phyloP scores from a whole-genome alignment of 257 asterid species.

The Solanum sitiens region DNA sequence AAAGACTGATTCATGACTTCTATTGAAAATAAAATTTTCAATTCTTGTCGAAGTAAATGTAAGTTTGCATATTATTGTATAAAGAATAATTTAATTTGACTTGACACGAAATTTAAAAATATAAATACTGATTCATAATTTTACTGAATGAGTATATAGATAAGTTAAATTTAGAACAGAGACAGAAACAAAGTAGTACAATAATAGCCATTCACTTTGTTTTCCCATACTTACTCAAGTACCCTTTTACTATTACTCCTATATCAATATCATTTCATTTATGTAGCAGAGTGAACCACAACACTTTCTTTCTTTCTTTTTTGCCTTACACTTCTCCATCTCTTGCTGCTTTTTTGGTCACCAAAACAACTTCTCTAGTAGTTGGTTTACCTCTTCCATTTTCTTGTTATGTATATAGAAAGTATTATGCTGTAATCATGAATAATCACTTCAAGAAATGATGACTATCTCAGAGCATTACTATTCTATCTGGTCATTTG shows the following conservation, averaged over 20 bases:
- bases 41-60: too few species aligned
- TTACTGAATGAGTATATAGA: background rate
- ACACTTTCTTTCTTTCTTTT: background rate
- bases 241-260: background rate
- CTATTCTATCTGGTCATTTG: background rate
- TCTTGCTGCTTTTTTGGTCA: conserved; percentile 29
- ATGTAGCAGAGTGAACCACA: background rate
- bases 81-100: too few species aligned
- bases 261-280: background rate
- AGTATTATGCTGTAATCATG: conserved; percentile 5
- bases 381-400: conserved; percentile 41
- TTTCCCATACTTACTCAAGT: conserved; percentile 18
- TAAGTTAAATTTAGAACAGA: background rate
- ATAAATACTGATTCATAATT: background rate
- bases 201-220: conserved; percentile 3
- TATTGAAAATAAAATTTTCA: too few species aligned
- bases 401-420: conserved; percentile 13
- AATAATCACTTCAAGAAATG: conserved; percentile 13
- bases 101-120: too few species aligned
- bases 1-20: background rate
- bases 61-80: too few species aligned
- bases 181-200: conserved; percentile 19
- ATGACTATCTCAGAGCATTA: conserved; percentile 13
- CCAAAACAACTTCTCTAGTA: conserved; percentile 53
- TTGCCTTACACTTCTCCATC: conserved; percentile 6